Evolutionary conservation across 192 early-diverging fungal species (phyloP), one percentile per base, ranked within the genome.

Genomic region (Linnemannia zychae): DNA sequence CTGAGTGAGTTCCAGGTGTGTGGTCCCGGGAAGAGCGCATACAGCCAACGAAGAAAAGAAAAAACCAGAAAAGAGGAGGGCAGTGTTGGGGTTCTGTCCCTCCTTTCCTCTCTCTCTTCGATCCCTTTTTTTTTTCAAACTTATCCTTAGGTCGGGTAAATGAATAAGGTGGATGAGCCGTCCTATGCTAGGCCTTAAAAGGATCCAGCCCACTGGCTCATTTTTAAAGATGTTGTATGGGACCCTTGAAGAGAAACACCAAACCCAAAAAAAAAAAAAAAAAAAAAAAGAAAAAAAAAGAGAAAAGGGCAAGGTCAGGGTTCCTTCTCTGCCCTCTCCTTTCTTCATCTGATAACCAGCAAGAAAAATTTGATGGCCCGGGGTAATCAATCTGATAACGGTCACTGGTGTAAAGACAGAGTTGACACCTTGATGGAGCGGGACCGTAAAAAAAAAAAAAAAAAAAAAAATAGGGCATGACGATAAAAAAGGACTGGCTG

Each of bases 341-440:
- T 63, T 63, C 57, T 11, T 63, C 57, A 31, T 44, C 40, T 44
- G 40, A 44, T 44, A 31, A 68, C 22, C 48, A 33, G 31, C 31
- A 48, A 72, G n/a, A 63, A 75, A 75, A 65, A 66, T 66, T 53
- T 60, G 73, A 66, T n/a, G 74, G 46, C 74, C 28, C 71, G 71
- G 46, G 71, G 71, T 69, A 52, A 53, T 15, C 24, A 63, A 63
- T 63, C 57, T 63, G 57, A 63, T 63, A 63, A 31, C 12, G 2
- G 24, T 60, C 24, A 63, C 57, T 31, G 57, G 57, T 31, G 57
- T 44, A 44, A 44, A 44, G 40, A 44, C n/a, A n/a, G 17, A 57
- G n/a, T 24, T 17, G 20, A 52, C n/a, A n/a, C n/a, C n/a, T n/a
- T 52, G 52, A 28, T n/a, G 52, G 52, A 57, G 52, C n/a, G 52